These are phyloP conservation scores for Fusarium redolens DNA, from an alignment of 2,329 filamentous ascomycete species.

Conservation along the genomic window DNA sequence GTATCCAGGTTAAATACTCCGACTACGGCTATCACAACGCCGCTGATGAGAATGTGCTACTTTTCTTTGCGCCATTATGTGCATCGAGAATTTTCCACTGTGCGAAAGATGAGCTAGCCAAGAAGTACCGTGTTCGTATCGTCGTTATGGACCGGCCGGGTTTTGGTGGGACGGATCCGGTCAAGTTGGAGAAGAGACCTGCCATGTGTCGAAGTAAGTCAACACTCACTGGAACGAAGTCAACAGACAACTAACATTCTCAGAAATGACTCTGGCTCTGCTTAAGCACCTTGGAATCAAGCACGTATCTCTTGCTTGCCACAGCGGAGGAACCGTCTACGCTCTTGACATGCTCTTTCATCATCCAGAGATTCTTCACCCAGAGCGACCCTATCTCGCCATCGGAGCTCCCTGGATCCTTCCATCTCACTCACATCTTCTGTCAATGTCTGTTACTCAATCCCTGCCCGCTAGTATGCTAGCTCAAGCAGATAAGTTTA, in stretches of 20 bases:
- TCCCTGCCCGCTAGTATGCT: not conserved
- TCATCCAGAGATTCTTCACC: slow-evolving; percentile 24
- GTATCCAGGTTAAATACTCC: slow-evolving; percentile 8
- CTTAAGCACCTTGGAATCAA: slow-evolving; percentile 2
- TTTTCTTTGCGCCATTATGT: slow-evolving; percentile 20
- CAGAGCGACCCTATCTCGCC: slow-evolving; percentile 16
- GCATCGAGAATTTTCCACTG: slow-evolving; percentile 22
- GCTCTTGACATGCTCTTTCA: slow-evolving; percentile 26
- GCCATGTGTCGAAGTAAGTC: slow-evolving; percentile 15
- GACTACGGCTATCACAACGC: slow-evolving; percentile 26
- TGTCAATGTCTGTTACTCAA: slow-evolving; percentile 12
- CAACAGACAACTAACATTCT: fast-evolving
- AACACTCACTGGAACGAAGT: fast-evolving
- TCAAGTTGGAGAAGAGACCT: slow-evolving; percentile 5
- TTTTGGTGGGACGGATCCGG: slow-evolving; percentile 12
- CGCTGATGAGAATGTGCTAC: slow-evolving; percentile 16
- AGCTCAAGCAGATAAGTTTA: slow-evolving; percentile 18
- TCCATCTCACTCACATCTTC: not conserved
- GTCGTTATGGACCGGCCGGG: slow-evolving; percentile 19
- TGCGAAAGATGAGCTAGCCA: slow-evolving; percentile 17
- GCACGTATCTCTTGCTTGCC: slow-evolving; percentile 18
- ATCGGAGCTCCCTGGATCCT: slow-evolving; percentile 18
- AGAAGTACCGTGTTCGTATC: slow-evolving; percentile 16
- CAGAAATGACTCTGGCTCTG: slow-evolving; percentile 17
- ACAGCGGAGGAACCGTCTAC: slow-evolving; percentile 29